Percentiles rank a stretch among this genome's conserved stretches.
phyloP scores from a whole-genome alignment of 306 rosid species.

The Vigna unguiculata region DNA sequence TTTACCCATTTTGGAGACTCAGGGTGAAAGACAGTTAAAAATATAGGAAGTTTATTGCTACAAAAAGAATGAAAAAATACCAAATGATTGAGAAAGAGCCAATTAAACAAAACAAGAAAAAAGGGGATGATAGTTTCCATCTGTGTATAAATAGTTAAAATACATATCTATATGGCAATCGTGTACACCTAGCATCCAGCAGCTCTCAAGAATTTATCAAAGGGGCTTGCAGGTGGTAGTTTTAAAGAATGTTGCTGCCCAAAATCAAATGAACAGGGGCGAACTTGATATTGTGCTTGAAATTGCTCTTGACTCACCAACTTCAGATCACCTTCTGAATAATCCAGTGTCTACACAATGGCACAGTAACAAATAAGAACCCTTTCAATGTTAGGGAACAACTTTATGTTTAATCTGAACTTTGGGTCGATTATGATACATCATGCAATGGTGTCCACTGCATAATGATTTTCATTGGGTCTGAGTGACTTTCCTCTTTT shows the following conservation, averaged over 20 bases:
- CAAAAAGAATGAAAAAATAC: slow-evolving; percentile 50
- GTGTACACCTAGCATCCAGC: slow-evolving; percentile 70
- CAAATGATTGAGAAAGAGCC: slow-evolving; percentile 26
- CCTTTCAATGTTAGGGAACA: slow-evolving; percentile 11
- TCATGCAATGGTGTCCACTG: background rate
- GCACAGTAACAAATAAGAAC: slow-evolving; percentile 28
- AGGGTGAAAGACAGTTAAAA: slow-evolving; percentile 30
- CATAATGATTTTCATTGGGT: background rate
- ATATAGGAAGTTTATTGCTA: slow-evolving; percentile 34
- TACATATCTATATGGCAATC: slow-evolving; percentile 25
- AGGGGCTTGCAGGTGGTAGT: slow-evolving; percentile 91
- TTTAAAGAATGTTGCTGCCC: slow-evolving; percentile 62
- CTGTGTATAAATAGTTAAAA: slow-evolving; percentile 36
- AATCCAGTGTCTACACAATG: slow-evolving; percentile 59
- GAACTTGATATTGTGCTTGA: slow-evolving; percentile 53
- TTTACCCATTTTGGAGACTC: slow-evolving; percentile 32
- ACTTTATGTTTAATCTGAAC: background rate
- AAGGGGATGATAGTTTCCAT: background rate
- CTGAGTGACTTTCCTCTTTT: slow-evolving; percentile 3
- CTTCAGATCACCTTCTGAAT: slow-evolving; percentile 58
- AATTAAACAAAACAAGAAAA: background rate
- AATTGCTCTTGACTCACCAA: slow-evolving; percentile 52
- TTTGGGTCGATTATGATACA: background rate
- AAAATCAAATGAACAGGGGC: slow-evolving; percentile 56
- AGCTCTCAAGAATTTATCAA: slow-evolving; percentile 91